Conservation (phyloP, 306 rosid species). For the Sechiopsis laciniata region DNA sequence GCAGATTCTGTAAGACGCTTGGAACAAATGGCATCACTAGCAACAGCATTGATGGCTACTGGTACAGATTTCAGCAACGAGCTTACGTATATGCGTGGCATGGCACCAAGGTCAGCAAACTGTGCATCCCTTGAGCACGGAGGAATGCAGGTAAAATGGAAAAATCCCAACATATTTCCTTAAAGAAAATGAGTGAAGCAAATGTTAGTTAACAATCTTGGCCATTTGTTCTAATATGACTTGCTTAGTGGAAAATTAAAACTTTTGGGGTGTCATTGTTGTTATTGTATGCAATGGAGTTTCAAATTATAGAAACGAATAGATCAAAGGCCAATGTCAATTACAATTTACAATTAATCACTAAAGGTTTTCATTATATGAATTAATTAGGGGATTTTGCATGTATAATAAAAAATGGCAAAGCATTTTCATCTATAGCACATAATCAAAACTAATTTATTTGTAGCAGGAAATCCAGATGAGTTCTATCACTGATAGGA, state of each 20-base stretch:
- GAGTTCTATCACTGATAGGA: too few species aligned
- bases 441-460: too few species aligned
- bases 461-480: too few species aligned
- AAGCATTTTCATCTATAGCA: too few species aligned
- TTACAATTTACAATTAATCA: neutral
- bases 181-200: neutral
- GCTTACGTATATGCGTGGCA: slow-evolving; percentile 59
- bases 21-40: slow-evolving; percentile 86
- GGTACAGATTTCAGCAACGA: slow-evolving; percentile 58
- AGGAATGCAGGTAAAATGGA: slow-evolving; percentile 78
- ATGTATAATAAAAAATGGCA: too few species aligned
- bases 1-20: slow-evolving; percentile 57
- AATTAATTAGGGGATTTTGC: neutral
- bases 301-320: neutral
- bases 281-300: slow-evolving; percentile 5
- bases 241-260: neutral
- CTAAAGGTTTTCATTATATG: neutral
- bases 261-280: neutral
- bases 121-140: slow-evolving; percentile 54
- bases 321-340: neutral
- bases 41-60: slow-evolving; percentile 76
- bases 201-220: neutral
- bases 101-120: slow-evolving; percentile 79
- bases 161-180: neutral
- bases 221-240: neutral